Evolutionary conservation across 768 basidiomycete genomes (phyloP).

Genomic region (Hirschioporus abietinus): DNA sequence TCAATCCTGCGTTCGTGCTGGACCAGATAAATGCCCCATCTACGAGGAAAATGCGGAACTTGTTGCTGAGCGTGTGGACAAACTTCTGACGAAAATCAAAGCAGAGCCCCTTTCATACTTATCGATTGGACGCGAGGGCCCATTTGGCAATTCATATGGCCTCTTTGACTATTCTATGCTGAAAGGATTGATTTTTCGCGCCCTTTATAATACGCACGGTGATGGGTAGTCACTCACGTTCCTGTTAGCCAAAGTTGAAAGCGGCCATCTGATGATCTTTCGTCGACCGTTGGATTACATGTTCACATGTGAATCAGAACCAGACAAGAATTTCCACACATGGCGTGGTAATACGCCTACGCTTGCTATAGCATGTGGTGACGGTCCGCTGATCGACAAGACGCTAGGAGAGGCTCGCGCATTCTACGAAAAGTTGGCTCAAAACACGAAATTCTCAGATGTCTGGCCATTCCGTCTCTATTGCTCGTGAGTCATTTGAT

Average conservation of each 20-base stretch:
- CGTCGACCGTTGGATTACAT: conserved; percentile 2
- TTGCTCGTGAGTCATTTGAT: conserved; percentile 1
- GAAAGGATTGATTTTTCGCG: conserved; percentile 8
- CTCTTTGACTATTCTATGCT: conserved; percentile 11
- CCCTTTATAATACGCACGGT: conserved; percentile 14
- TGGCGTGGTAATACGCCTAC: not conserved
- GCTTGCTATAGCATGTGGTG: conserved; percentile 12
- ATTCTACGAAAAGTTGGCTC: conserved; percentile 5
- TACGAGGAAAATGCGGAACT: conserved; percentile 8
- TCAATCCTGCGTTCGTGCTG: conserved; percentile 12
- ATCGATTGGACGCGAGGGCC: not conserved
- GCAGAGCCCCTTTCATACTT: conserved; percentile 8
- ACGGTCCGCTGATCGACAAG: conserved; percentile 11
- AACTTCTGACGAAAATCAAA: conserved; percentile 8
- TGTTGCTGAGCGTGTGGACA: conserved; percentile 6
- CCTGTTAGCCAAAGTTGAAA: conserved; percentile 20
- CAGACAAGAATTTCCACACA: not conserved
- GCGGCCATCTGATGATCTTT: conserved; percentile 12
- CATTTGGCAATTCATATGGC: conserved; percentile 4
- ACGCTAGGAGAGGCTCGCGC: conserved; percentile 7
- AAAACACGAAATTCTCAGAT: conserved; percentile 13
- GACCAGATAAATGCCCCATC: conserved; percentile 12
- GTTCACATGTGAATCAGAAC: conserved; percentile 8
- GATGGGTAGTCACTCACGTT: conserved; percentile 15
- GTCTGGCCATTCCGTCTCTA: not conserved